These are phyloP conservation scores for Flaveria trinervia DNA, from an alignment of 129 eudicot species.

Conservation along the genomic window DNA sequence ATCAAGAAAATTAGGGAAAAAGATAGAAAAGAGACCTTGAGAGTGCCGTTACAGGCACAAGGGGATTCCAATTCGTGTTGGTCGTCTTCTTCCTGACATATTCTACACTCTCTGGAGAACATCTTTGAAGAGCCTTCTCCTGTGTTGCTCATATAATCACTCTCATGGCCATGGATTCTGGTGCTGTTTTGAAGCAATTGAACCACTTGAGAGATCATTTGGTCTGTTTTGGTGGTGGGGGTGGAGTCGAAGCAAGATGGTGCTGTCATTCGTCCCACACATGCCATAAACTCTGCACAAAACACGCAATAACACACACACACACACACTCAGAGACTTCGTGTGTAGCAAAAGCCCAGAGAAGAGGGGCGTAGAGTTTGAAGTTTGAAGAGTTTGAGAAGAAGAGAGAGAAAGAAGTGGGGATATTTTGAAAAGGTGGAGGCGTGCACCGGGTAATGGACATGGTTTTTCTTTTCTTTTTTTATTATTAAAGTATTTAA, in stretches of 20 bases:
- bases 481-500: too few relatives aligned
- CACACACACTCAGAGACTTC: not conserved
- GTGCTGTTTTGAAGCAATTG: constrained; percentile 25
- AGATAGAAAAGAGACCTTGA: constrained; percentile 45
- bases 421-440: constrained; percentile 28
- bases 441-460: constrained; percentile 14
- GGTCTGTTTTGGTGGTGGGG: constrained; percentile 28
- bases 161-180: not conserved
- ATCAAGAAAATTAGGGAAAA: not conserved
- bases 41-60: constrained; percentile 89
- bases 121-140: constrained; percentile 44
- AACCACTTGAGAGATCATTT: constrained; percentile 22
- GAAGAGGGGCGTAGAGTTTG: constrained; percentile 17
- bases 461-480: not conserved
- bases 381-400: constrained; percentile 24
- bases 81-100: constrained; percentile 88
- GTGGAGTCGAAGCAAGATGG: constrained; percentile 36
- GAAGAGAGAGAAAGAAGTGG: constrained; percentile 11
- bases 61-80: constrained; percentile 70
- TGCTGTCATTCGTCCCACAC: constrained; percentile 51
- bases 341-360: constrained; percentile 20
- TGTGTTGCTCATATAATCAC: constrained; percentile 5
- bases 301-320: constrained; percentile 29
- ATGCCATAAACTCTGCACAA: constrained; percentile 48
- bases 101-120: constrained; percentile 63